phyloP scores from a whole-genome alignment of 495 filamentous ascomycete species.

The Xylona heveae region DNA sequence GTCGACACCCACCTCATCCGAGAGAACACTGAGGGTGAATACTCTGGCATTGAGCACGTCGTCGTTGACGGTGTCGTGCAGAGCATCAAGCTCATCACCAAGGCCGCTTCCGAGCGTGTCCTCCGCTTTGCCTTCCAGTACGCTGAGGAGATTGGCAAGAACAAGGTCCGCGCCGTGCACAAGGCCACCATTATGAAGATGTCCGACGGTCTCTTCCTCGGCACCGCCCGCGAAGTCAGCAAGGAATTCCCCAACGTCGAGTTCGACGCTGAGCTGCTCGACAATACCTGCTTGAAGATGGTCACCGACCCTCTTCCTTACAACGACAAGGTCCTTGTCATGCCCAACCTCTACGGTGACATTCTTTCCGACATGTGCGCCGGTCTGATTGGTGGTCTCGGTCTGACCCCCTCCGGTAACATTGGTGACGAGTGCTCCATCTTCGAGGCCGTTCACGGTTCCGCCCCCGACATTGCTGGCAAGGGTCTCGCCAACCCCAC shows the following conservation, averaged over 20 bases:
- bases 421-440: slow-evolving; percentile 98
- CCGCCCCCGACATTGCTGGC: slow-evolving; percentile 92
- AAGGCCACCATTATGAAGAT: slow-evolving; percentile 99
- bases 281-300: slow-evolving; percentile 98
- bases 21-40: slow-evolving; percentile 99
- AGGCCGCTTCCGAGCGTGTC: slow-evolving; percentile 81
- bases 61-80: slow-evolving; percentile 97
- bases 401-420: slow-evolving; percentile 92
- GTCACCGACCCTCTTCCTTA: slow-evolving; percentile 84
- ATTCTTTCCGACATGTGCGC: slow-evolving; percentile 99
- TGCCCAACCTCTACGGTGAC: slow-evolving; percentile 98
- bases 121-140: slow-evolving; percentile 95
- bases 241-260: slow-evolving; percentile 89
- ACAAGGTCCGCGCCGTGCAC: slow-evolving; percentile 92
- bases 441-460: slow-evolving; percentile 98
- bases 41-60: slow-evolving; percentile 97
- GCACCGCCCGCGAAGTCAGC: slow-evolving; percentile 56
- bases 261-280: slow-evolving; percentile 90
- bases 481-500: slow-evolving; percentile 92
- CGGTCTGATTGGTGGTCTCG: slow-evolving; percentile 91
- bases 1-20: slow-evolving; percentile 96
- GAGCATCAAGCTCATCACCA: slow-evolving; percentile 97
- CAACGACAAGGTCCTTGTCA: slow-evolving; percentile 98
- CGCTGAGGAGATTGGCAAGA: slow-evolving; percentile 72
- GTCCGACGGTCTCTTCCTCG: slow-evolving; percentile 94